These are phyloP conservation scores for Sporothrix brasiliensis DNA, from an alignment of 2,329 filamentous ascomycete genomes.

Conservation along the genomic window DNA sequence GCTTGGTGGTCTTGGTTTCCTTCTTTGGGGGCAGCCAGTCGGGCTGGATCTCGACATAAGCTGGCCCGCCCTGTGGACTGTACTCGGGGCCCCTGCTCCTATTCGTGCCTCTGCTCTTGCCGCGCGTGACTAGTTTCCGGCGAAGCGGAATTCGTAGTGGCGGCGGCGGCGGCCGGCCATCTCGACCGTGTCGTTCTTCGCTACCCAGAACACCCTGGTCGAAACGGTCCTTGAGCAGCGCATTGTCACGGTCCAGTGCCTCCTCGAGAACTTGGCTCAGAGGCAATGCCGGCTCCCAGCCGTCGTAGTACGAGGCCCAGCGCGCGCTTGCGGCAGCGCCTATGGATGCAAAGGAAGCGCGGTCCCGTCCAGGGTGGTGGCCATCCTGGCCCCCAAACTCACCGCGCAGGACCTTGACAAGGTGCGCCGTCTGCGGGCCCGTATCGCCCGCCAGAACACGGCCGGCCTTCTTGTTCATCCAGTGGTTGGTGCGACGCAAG, in stretches of 20 bases:
- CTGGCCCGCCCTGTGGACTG: not conserved
- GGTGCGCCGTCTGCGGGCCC: not conserved
- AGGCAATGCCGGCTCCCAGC: conserved; percentile 33
- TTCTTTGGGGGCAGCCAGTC: conserved; percentile 12
- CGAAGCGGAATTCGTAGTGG: conserved; percentile 33
- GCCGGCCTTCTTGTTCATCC: conserved; percentile 40
- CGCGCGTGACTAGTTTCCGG: not conserved
- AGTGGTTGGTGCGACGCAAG: conserved; percentile 37
- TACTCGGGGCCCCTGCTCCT: not conserved
- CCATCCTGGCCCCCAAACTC: not conserved
- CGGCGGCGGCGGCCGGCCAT: not conserved
- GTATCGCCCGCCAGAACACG: conserved; percentile 27
- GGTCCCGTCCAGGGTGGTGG: not conserved
- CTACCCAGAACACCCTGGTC: not conserved
- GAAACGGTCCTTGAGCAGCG: conserved; percentile 26
- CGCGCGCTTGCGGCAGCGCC: conserved; percentile 21
- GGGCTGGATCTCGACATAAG: conserved; percentile 24
- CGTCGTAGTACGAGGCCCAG: conserved; percentile 32
- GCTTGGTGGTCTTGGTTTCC: not conserved
- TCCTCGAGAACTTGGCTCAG: conserved; percentile 32
- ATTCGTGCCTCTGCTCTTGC: not conserved
- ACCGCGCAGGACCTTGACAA: not conserved
- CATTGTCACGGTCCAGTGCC: conserved; percentile 34
- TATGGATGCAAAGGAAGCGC: not conserved
- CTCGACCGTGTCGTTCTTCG: not conserved